Base-by-base conservation (phyloP, 208 protist species). In the Paratrypanosoma confusum region DNA sequence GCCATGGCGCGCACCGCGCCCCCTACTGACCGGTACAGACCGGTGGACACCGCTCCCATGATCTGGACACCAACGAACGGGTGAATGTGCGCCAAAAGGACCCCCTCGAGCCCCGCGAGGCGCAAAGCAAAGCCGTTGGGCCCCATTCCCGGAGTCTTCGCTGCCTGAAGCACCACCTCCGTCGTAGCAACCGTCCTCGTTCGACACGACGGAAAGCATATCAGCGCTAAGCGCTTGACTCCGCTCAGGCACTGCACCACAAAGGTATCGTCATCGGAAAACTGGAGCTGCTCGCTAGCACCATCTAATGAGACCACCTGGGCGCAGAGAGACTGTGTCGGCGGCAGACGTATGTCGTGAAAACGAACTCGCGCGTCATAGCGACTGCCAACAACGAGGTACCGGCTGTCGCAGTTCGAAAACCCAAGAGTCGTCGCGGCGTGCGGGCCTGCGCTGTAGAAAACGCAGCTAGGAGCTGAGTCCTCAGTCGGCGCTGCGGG, bases 181-280 rank as follows among this genome's bases (percentile, higher is more conserved):
- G 76, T 61, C 7, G 68, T 72, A 17, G 54, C 50, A 5, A 86
- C 65, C 3, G 55, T 40, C 31, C 34, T 49, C 25, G 18, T 23
- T 3, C 20, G 14, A n/a, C 39, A 49, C 22, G 51, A 39, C n/a
- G 50, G 37, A 54, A 67, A 46, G 39, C 60, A 11, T 17, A 71
- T 36, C 27, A 92, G 14, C 24, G 70, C 58, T 7, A 92, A 46
- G 7, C 54, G 53, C 8, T 46, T 33, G 20, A 61, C 48, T 3
- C 60, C 67, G 49, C 65, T 60, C 20, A 86, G 61, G 0, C 69
- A 45, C 25, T 65, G 66, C 7, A 88, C 39, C 8, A 84, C 50
- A 40, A 72, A 81, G n/a, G 48, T 51, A 46, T 92, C 82, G 32
- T 86, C 73, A 7, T 81, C 66, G 4, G 71, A 53, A 33, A 88